Conservation (phyloP, 2,329 filamentous ascomycete species). For the Diplodia scrobiculata region DNA sequence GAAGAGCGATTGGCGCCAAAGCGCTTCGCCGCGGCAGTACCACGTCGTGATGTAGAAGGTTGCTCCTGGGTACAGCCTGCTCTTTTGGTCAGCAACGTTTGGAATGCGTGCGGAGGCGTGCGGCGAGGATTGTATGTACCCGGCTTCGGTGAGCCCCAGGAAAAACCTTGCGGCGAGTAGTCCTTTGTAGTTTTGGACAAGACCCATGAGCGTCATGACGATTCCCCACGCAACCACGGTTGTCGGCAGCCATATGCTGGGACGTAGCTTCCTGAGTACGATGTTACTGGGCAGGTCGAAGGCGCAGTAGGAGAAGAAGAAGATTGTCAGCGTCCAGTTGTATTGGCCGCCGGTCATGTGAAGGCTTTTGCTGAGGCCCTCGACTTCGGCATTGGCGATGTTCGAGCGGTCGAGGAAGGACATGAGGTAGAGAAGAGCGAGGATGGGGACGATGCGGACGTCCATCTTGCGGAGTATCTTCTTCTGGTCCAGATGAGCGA, state of each 20-base stretch:
- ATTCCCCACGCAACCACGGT: conserved; percentile 51
- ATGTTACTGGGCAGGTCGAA: conserved; percentile 57
- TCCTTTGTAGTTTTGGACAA: conserved; percentile 52
- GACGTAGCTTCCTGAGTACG: conserved; percentile 59
- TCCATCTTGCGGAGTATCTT: conserved; percentile 36
- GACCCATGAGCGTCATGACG: conserved; percentile 49
- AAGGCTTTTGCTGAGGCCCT: conserved; percentile 36
- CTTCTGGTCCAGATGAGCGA: conserved; percentile 35
- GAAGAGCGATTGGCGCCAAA: conserved; percentile 60
- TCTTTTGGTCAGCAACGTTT: neutral
- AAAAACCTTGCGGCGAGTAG: conserved; percentile 52
- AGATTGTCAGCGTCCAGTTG: conserved; percentile 63
- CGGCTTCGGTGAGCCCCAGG: conserved; percentile 41
- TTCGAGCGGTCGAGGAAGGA: conserved; percentile 36
- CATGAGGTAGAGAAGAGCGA: conserved; percentile 37
- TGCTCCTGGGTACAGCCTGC: conserved; percentile 35
- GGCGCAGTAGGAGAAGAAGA: conserved; percentile 55
- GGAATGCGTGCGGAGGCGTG: neutral
- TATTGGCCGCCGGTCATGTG: conserved; percentile 58
- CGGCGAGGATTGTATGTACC: neutral
- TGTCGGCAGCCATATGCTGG: conserved; percentile 38
- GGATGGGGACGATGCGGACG: conserved; percentile 32
- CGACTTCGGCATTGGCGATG: conserved; percentile 50
- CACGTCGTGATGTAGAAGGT: conserved; percentile 61
- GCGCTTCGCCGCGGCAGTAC: conserved; percentile 60